A percentile compares a stretch with the other conserved stretches of the same genome.
Evolutionary conservation across 768 basidiomycete genomes (phyloP).

Genomic region (Mycena metata): DNA sequence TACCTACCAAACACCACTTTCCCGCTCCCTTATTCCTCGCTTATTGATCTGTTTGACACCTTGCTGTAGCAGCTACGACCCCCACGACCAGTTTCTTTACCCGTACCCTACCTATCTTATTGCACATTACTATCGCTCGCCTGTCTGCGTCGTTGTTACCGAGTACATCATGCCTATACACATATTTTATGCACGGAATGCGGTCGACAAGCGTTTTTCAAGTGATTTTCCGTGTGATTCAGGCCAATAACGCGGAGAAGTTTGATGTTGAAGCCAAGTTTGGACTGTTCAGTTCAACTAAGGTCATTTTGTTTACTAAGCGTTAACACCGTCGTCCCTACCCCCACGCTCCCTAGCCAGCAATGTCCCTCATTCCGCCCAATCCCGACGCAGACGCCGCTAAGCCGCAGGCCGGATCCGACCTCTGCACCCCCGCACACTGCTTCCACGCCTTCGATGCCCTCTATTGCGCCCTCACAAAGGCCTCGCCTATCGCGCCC

Average conservation of each 20-base stretch:
- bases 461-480: conserved; percentile 81
- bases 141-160: background rate
- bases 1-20: too few species aligned
- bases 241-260: too few species aligned
- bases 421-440: conserved; percentile 78
- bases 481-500: conserved; percentile 68
- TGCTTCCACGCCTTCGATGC: conserved; percentile 88
- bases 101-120: conserved; percentile 11
- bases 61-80: background rate
- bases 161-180: conserved; percentile 17
- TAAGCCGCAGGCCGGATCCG: conserved; percentile 53
- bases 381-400: conserved; percentile 58
- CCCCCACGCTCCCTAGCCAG: conserved; percentile 40
- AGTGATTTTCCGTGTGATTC: too few species aligned
- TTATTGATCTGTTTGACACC: conserved; percentile 25
- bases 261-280: background rate
- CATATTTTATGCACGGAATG: conserved; percentile 3
- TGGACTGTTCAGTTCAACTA: background rate
- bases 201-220: too few species aligned
- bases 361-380: conserved; percentile 72
- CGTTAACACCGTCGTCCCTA: background rate
- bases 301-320: conserved; percentile 1
- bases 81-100: too few species aligned
- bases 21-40: conserved; percentile 30
- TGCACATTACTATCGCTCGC: conserved; percentile 33